Base-by-base conservation (phyloP, 495 filamentous ascomycete genomes). In the Parachaetomium inaequale region DNA sequence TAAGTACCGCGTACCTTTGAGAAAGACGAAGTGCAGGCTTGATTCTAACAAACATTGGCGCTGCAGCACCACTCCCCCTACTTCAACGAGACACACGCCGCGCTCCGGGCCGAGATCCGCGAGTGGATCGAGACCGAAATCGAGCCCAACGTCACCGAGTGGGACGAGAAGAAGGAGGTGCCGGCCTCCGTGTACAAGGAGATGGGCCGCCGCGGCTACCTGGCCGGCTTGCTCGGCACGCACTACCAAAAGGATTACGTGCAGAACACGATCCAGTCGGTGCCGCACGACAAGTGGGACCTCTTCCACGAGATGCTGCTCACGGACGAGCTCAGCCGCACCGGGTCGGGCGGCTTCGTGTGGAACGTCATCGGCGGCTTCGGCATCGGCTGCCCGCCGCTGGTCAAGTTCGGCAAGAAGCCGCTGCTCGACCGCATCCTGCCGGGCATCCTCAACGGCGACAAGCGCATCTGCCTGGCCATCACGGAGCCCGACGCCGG, bases 321-420 rank as follows among this genome's bases (percentile, higher is more conserved):
- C 49, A 97, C 93, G 3, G 94, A 98, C 70, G 94, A 98, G 80
- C 76, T 98, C 14, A 94, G 89, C 43, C 90, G 94, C 50, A 79
- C 84, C 53, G 94, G 87, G 28, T 93, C 89, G 58, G 94, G 94
- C 70, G 94, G 94, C 58, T 87, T 98, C 53, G 93, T 98, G n/a
- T 98, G 94, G 94, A 96, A 96, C 75, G 76, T 98, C 68, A 86
- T 98, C 55, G 94, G 94, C 65, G 94, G 93, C 21, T 98, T 88
- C 69, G 93, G 91, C 42, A 98, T 98, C 68, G 94, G 94, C 55
- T 86, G 90, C 63, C 94, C 94, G 38, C 94, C 94, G 0, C 70
- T 98, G 4, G 83, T 96, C 70, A 95, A 94, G 78, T 94, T 92
- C 69, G 94, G 92, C 72, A 93, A 91, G 80, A 91, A 93, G 78